These are phyloP conservation scores for Phytophthora kernoviae DNA, from an alignment of 352 stramenopile species.

Conservation along the genomic window DNA sequence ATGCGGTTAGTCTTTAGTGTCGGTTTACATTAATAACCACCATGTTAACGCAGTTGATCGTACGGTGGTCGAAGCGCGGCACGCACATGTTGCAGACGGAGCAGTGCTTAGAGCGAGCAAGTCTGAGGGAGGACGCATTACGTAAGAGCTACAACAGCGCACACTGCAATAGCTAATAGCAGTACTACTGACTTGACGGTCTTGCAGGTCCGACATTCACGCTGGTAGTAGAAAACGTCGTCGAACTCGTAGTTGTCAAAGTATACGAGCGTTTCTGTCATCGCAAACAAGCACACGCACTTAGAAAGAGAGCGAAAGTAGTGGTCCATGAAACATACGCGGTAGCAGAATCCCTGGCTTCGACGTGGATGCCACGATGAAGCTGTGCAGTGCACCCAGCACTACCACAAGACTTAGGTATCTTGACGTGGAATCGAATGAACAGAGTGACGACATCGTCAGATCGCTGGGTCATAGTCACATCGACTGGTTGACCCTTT, in stretches of 20 bases:
- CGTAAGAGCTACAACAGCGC: slow-evolving; percentile 10
- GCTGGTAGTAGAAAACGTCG: slow-evolving; percentile 41
- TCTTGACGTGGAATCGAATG: slow-evolving; percentile 5
- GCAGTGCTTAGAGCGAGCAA: slow-evolving; percentile 76
- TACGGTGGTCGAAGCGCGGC: slow-evolving; percentile 70
- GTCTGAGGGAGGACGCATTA: slow-evolving; percentile 18
- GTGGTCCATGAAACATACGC: slow-evolving; percentile 30
- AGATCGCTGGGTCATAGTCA: no score
- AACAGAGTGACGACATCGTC: no score
- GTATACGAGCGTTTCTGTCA: slow-evolving; percentile 47
- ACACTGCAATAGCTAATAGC: neutral
- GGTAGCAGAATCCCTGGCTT: slow-evolving; percentile 46
- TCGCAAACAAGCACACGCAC: neutral
- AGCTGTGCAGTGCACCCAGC: slow-evolving; percentile 50
- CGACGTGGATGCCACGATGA: slow-evolving; percentile 51
- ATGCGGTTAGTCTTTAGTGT: slow-evolving; percentile 5
- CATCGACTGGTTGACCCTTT: neutral
- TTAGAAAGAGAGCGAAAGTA: neutral
- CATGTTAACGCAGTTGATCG: slow-evolving; percentile 4
- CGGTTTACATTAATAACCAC: neutral
- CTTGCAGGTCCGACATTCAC: slow-evolving; percentile 52
- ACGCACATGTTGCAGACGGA: slow-evolving; percentile 67
- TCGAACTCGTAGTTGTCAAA: slow-evolving; percentile 69
- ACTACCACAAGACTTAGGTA: slow-evolving; percentile 47
- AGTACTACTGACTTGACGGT: slow-evolving; percentile 40